A percentile compares a stretch with the other conserved stretches of the same genome.
phyloP scores from a whole-genome alignment of 768 basidiomycete genomes.

The Mycena amicta region DNA sequence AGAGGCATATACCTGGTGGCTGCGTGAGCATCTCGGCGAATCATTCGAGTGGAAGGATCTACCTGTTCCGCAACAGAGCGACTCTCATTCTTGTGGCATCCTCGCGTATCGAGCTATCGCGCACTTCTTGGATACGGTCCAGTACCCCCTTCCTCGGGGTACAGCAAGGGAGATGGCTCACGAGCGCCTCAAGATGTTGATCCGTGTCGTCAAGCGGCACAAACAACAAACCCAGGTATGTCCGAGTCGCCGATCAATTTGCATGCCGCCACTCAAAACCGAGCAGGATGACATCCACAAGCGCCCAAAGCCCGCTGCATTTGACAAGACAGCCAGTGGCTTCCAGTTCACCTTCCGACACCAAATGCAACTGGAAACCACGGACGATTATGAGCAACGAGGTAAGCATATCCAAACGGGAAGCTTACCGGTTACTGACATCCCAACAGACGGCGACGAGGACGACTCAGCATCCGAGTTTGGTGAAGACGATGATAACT shows the following conservation, averaged over 20 bases:
- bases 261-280: neutral
- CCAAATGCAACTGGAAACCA: neutral
- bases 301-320: neutral
- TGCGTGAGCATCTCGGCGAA: neutral
- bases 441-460: no score
- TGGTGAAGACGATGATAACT: no score
- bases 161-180: conserved; percentile 5
- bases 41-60: neutral
- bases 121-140: neutral
- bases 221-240: neutral
- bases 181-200: conserved; percentile 11
- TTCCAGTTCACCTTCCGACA: neutral
- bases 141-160: conserved; percentile 7
- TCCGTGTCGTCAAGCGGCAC: conserved; percentile 4
- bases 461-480: no score
- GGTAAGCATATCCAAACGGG: no score
- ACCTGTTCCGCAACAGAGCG: neutral
- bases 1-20: neutral
- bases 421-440: no score
- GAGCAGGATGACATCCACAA: no score
- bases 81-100: neutral
- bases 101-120: neutral
- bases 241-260: neutral
- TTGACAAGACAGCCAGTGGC: neutral
- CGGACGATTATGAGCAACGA: neutral